These are phyloP conservation scores for Auriscalpium orientale DNA, from an alignment of 768 basidiomycete species.

Conservation along the genomic window DNA sequence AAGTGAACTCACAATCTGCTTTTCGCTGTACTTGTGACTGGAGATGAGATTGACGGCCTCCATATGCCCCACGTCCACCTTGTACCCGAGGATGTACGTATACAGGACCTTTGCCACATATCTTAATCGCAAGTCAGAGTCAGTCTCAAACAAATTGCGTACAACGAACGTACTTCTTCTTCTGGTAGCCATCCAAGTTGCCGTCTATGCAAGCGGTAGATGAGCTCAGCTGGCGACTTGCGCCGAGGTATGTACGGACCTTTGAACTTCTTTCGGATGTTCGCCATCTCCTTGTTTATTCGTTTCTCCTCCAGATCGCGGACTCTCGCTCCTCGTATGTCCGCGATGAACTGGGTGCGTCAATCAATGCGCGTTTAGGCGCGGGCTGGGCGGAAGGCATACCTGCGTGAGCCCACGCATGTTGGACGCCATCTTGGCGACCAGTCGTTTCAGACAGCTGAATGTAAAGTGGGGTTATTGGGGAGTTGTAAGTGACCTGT, in stretches of 20 bases:
- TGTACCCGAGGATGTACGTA: slow-evolving; percentile 98
- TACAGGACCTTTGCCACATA: slow-evolving; percentile 99
- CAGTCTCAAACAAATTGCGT: not conserved
- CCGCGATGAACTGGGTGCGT: slow-evolving; percentile 83
- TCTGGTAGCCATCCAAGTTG: slow-evolving; percentile 84
- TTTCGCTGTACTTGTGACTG: slow-evolving; percentile 93
- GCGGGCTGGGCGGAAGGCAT: slow-evolving; percentile 16
- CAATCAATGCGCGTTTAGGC: not conserved
- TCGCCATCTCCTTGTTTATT: slow-evolving; percentile 99
- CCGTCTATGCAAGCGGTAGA: slow-evolving; percentile 44
- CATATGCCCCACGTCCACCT: slow-evolving; percentile 98
- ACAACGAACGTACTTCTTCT: slow-evolving; percentile 64
- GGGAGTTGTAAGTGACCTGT: too few relatives aligned
- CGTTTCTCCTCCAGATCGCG: slow-evolving; percentile 97
- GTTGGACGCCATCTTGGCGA: slow-evolving; percentile 63
- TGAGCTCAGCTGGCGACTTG: not conserved
- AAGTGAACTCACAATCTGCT: slow-evolving; percentile 80
- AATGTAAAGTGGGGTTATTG: too few relatives aligned
- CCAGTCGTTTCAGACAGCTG: not conserved
- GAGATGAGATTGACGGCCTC: slow-evolving; percentile 98
- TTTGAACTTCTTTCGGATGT: slow-evolving; percentile 98
- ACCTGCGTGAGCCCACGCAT: slow-evolving; percentile 95
- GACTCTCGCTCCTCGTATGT: slow-evolving; percentile 93
- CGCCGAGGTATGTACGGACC: slow-evolving; percentile 34
- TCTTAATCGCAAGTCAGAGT: slow-evolving; percentile 24